A percentile compares a stretch with the other conserved stretches of the same genome.
Conservation (phyloP, 306 rosid genomes). For the Lathyrus oleraceus region DNA sequence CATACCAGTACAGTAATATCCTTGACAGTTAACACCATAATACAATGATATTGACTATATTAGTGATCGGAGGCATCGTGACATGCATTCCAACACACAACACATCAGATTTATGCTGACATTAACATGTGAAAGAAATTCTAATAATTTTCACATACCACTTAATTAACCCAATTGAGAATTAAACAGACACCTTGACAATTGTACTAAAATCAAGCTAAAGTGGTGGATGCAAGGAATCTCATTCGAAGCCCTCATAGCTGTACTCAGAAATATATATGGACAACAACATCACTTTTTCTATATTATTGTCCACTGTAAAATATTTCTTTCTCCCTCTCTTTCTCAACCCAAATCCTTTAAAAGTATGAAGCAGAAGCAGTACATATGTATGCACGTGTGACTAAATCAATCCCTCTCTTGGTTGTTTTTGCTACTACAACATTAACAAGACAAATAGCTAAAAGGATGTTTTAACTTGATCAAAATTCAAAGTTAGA, state of each 20-base stretch:
- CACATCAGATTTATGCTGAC: background rate
- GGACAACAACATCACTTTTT: background rate
- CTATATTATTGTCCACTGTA: background rate
- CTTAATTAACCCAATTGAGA: background rate
- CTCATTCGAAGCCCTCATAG: conserved; percentile 3
- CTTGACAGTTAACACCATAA: background rate
- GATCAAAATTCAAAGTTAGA: conserved; percentile 1
- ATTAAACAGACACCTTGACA: conserved; percentile 17
- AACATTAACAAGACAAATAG: conserved; percentile 9
- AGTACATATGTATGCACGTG: conserved; percentile 9
- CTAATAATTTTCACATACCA: background rate
- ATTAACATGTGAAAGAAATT: background rate
- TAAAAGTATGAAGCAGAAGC: conserved; percentile 10
- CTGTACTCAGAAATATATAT: background rate
- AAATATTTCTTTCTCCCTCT: background rate
- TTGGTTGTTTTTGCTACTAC: background rate
- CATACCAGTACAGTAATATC: background rate
- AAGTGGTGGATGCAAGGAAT: conserved; percentile 12
- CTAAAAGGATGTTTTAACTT: conserved; percentile 1
- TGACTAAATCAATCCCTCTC: conserved; percentile 11
- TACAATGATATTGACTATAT: background rate
- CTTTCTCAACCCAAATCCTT: background rate
- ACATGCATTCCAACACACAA: background rate
- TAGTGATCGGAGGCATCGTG: background rate
- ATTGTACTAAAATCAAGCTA: conserved; percentile 15